A percentile compares a stretch with the other conserved stretches of the same genome.
Conservation (phyloP, 148 eudicot genomes). For the Rhododendron henanense region DNA sequence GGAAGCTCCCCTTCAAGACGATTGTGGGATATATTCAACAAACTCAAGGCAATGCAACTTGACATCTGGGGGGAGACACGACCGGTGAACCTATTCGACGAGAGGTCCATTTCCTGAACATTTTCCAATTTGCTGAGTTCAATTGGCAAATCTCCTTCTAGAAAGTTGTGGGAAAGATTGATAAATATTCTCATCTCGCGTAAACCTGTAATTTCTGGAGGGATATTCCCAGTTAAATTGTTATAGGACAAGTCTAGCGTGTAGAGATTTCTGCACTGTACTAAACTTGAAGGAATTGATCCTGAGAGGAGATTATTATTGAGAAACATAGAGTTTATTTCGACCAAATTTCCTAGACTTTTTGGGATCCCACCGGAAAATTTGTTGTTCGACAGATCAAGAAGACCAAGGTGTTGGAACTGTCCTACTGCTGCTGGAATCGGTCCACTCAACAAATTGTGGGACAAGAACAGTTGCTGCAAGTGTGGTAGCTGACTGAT, state of each 20-base stretch:
- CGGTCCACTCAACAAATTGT: too few relatives aligned
- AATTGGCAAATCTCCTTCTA: slow-evolving; percentile 32
- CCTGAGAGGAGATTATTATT: slow-evolving; percentile 36
- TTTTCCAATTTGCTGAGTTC: slow-evolving; percentile 31
- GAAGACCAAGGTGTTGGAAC: too few relatives aligned
- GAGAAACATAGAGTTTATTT: slow-evolving; percentile 23
- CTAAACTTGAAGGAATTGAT: slow-evolving; percentile 28
- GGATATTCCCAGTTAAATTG: slow-evolving; percentile 27
- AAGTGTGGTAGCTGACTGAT: too few relatives aligned
- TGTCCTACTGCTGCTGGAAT: too few relatives aligned
- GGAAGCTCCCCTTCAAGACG: slow-evolving; percentile 30
- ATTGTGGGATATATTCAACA: slow-evolving; percentile 30
- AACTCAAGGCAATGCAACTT: slow-evolving; percentile 22
- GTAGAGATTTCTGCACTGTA: slow-evolving; percentile 21
- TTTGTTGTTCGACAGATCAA: too few relatives aligned
- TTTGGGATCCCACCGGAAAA: too few relatives aligned
- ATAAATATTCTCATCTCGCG: slow-evolving; percentile 21
- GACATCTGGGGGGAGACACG: slow-evolving; percentile 17
- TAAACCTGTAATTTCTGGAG: slow-evolving; percentile 25
- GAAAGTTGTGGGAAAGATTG: slow-evolving; percentile 34
- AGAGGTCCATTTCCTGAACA: slow-evolving; percentile 33
- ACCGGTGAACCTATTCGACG: slow-evolving; percentile 29
- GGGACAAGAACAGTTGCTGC: too few relatives aligned
- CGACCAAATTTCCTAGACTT: slow-evolving; percentile 22
- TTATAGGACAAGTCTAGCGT: slow-evolving; percentile 37